Percentiles rank a stretch among this genome's conserved stretches.
phyloP scores from a whole-genome alignment of 1,139 yeast genomes.

The Debaryomyces fabryi region DNA sequence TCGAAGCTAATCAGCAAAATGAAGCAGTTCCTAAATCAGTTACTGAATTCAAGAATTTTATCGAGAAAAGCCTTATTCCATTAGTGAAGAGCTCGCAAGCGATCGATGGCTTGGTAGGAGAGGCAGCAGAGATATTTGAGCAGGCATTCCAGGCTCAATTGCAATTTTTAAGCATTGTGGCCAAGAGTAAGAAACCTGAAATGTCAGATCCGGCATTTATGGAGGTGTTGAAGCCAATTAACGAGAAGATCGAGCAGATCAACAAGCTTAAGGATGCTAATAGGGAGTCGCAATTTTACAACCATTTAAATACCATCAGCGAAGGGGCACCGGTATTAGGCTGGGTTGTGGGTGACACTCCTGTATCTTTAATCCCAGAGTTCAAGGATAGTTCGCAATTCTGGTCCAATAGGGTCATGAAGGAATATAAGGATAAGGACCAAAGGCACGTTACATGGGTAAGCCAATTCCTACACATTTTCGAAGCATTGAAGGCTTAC shows the following conservation, averaged over 20 bases:
- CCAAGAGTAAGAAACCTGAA: constrained; percentile 67
- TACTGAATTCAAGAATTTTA: constrained; percentile 55
- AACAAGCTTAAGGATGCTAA: constrained; percentile 71
- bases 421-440: constrained; percentile 76
- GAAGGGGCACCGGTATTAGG: constrained; percentile 92
- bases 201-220: constrained; percentile 54
- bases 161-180: constrained; percentile 59
- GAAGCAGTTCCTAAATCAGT: constrained; percentile 46
- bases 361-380: constrained; percentile 73
- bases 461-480: constrained; percentile 57
- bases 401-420: constrained; percentile 88
- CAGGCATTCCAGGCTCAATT: constrained; percentile 65
- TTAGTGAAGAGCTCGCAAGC: constrained; percentile 58
- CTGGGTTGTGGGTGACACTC: constrained; percentile 81
- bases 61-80: constrained; percentile 59
- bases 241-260: constrained; percentile 59
- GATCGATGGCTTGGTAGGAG: constrained; percentile 65
- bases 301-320: constrained; percentile 79
- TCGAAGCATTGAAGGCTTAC: constrained; percentile 70
- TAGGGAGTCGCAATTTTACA: constrained; percentile 63
- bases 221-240: constrained; percentile 69
- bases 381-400: constrained; percentile 91
- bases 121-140: constrained; percentile 57
- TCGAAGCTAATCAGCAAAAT: not conserved
- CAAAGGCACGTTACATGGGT: constrained; percentile 80